Conservation (phyloP, 164 flowering plant genomes). For the Berberis vulgaris region DNA sequence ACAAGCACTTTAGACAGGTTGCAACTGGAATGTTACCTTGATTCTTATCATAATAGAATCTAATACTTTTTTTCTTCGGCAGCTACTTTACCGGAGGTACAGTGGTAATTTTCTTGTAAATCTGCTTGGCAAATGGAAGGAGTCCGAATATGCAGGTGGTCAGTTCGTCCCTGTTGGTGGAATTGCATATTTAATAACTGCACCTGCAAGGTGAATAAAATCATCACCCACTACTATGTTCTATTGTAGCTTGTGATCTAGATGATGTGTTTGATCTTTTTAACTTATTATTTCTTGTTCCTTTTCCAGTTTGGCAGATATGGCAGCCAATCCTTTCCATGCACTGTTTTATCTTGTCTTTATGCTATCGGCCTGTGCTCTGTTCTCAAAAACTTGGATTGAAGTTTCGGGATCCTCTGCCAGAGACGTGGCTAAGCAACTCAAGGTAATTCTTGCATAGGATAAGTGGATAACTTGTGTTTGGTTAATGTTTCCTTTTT, state of each 20-base stretch:
- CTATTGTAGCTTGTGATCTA: not conserved
- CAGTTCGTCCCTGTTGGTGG: conserved; percentile 48
- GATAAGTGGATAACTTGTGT: too few species aligned
- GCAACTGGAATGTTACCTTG: not conserved
- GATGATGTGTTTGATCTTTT: not conserved
- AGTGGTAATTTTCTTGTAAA: conserved; percentile 48
- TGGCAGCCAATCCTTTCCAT: conserved; percentile 7
- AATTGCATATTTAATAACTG: conserved; percentile 37
- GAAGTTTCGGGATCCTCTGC: conserved; percentile 1
- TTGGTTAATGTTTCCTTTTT: too few species aligned
- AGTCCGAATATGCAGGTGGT: conserved; percentile 41
- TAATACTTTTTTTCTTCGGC: not conserved
- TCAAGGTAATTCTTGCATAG: not conserved
- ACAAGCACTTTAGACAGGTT: not conserved
- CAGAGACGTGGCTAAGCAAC: conserved; percentile 5
- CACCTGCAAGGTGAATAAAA: conserved; percentile 9
- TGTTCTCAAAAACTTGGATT: conserved; percentile 3
- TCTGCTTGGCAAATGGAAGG: conserved; percentile 46
- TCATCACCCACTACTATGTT: not conserved
- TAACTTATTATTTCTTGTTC: not conserved
- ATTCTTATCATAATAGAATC: not conserved
- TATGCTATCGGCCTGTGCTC: not conserved
- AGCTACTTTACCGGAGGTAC: conserved; percentile 22
- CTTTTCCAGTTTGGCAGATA: conserved; percentile 1
- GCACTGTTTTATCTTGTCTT: not conserved